Conservation (phyloP, 441 rosid genomes). For the Corymbia citriodora region DNA sequence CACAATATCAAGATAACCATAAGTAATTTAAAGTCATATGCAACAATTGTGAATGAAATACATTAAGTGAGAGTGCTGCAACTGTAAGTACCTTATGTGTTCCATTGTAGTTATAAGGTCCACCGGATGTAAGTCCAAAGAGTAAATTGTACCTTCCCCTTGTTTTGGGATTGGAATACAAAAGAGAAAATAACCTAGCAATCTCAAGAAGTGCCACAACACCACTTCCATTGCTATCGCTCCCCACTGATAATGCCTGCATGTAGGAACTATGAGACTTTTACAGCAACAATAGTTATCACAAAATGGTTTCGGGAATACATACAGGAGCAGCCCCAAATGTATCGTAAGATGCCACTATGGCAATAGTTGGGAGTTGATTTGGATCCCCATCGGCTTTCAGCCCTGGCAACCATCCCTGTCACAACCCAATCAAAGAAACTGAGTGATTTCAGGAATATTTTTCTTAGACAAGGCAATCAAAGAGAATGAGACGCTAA, state of each 20-base stretch:
- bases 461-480: not conserved
- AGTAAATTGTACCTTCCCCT: slow-evolving; percentile 93
- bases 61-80: slow-evolving; percentile 3
- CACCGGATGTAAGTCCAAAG: slow-evolving; percentile 92
- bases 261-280: slow-evolving; percentile 13
- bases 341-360: slow-evolving; percentile 94
- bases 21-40: not conserved
- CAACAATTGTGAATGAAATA: not conserved
- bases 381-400: slow-evolving; percentile 86
- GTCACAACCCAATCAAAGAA: slow-evolving; percentile 14
- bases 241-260: slow-evolving; percentile 92
- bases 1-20: not conserved
- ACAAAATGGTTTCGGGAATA: slow-evolving; percentile 1
- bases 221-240: slow-evolving; percentile 98
- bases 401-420: slow-evolving; percentile 97
- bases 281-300: not conserved
- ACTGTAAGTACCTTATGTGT: slow-evolving; percentile 68
- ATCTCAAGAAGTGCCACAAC: slow-evolving; percentile 90
- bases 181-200: slow-evolving; percentile 90
- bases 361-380: slow-evolving; percentile 93
- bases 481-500: not conserved
- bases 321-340: slow-evolving; percentile 97
- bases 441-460: not conserved
- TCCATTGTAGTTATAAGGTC: slow-evolving; percentile 96
- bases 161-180: slow-evolving; percentile 90